phyloP scores from a whole-genome alignment of 331 rosid genomes.

The Quercus lobata region DNA sequence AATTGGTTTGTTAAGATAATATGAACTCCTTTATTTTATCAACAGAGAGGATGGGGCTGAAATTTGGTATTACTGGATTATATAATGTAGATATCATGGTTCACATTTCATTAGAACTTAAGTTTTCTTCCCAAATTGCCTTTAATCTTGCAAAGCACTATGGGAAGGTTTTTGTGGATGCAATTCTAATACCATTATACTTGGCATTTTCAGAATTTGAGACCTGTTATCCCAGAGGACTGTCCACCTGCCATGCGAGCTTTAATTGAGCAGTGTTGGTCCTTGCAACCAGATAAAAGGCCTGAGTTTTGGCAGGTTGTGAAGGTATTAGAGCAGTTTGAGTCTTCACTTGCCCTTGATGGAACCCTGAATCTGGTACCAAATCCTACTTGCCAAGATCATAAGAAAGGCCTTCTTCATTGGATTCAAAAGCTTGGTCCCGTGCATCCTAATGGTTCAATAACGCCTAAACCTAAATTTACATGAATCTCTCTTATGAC shows the following conservation, averaged over 20 bases:
- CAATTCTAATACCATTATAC: constrained; percentile 16
- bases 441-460: constrained; percentile 32
- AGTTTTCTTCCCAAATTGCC: constrained; percentile 2
- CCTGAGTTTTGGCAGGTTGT: constrained; percentile 93
- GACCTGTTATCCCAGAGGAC: constrained; percentile 60
- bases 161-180: not conserved
- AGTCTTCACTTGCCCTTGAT: constrained; percentile 56
- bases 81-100: not conserved
- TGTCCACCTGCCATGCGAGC: constrained; percentile 75
- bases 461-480: constrained; percentile 71
- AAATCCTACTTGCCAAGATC: constrained; percentile 51
- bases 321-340: constrained; percentile 73
- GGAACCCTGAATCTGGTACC: constrained; percentile 56
- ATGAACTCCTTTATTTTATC: not conserved
- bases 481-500: constrained; percentile 49
- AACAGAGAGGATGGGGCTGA: not conserved
- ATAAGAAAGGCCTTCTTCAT: constrained; percentile 79
- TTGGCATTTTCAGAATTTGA: constrained; percentile 53
- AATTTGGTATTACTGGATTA: not conserved
- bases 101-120: not conserved
- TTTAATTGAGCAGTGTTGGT: constrained; percentile 91
- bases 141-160: constrained; percentile 1
- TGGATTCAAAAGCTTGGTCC: constrained; percentile 92
- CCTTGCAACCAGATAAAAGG: constrained; percentile 69
- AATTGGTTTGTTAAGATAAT: not conserved